Evolutionary conservation across 495 filamentous ascomycete species (phyloP).

Genomic region (Aspergillus cavernicola): DNA sequence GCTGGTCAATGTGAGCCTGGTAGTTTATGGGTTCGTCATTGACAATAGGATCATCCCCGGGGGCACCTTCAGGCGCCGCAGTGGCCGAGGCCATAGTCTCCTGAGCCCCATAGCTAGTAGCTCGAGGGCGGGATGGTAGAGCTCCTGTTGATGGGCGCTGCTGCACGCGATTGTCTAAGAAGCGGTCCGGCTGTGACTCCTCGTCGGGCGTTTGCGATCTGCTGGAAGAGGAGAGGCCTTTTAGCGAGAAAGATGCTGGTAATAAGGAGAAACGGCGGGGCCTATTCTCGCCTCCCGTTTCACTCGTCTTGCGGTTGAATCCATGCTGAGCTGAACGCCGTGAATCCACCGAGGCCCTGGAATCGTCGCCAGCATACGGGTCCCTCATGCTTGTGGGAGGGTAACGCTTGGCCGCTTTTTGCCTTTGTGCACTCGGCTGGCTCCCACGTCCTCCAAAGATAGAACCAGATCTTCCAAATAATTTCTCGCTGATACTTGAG

Average conservation of each 20-base stretch:
- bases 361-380: slow-evolving; percentile 49
- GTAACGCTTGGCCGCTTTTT: slow-evolving; percentile 50
- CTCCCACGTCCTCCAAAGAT: slow-evolving; percentile 62
- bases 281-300: slow-evolving; percentile 72
- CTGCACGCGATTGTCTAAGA: slow-evolving; percentile 23
- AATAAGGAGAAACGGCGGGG: slow-evolving; percentile 75
- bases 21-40: slow-evolving; percentile 36
- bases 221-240: slow-evolving; percentile 43
- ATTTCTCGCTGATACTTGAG: slow-evolving; percentile 69
- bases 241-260: slow-evolving; percentile 67
- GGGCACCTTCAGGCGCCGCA: slow-evolving; percentile 28
- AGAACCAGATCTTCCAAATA: slow-evolving; percentile 76
- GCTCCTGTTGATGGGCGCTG: slow-evolving; percentile 37
- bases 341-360: slow-evolving; percentile 77
- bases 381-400: slow-evolving; percentile 78
- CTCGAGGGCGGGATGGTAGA: slow-evolving; percentile 23
- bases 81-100: slow-evolving; percentile 28
- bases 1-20: slow-evolving; percentile 43
- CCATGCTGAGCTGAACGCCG: slow-evolving; percentile 72
- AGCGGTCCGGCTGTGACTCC: slow-evolving; percentile 27
- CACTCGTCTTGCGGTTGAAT: slow-evolving; percentile 75
- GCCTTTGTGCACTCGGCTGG: slow-evolving; percentile 32
- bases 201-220: slow-evolving; percentile 42
- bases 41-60: slow-evolving; percentile 25
- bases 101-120: slow-evolving; percentile 37